Conservation (phyloP, 2,329 filamentous ascomycete genomes). For the Penicillium sp. region DNA sequence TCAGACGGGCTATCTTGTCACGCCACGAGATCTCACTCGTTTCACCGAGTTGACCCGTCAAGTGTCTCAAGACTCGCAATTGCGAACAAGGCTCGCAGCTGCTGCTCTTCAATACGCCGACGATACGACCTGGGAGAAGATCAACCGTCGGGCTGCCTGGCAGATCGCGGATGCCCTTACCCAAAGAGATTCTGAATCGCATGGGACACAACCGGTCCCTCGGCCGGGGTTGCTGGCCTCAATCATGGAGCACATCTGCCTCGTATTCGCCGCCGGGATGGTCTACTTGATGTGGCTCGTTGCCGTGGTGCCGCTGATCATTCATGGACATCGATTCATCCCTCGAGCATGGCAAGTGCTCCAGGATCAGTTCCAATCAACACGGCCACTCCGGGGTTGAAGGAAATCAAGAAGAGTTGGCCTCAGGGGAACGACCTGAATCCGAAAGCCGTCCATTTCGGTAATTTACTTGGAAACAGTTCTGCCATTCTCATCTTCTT, state of each 20-base stretch:
- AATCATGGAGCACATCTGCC: conserved; percentile 21
- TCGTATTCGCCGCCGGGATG: conserved; percentile 27
- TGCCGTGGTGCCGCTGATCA: conserved; percentile 32
- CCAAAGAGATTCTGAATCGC: conserved; percentile 13
- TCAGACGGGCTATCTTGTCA: conserved; percentile 56
- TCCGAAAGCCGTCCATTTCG: too few relatives aligned
- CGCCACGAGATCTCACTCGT: conserved; percentile 52
- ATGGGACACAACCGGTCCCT: conserved; percentile 7
- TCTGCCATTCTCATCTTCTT: neutral
- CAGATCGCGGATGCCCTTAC: conserved; percentile 49
- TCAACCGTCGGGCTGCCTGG: conserved; percentile 64
- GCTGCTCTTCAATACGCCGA: conserved; percentile 53
- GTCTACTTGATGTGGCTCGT: conserved; percentile 35
- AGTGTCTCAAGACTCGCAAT: conserved; percentile 43
- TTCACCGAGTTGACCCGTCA: conserved; percentile 53
- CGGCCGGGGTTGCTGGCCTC: conserved; percentile 11
- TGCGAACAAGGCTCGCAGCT: conserved; percentile 44
- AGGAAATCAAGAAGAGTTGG: neutral
- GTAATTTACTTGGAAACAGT: neutral
- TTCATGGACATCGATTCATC: conserved; percentile 29
- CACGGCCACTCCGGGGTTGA: conserved; percentile 8
- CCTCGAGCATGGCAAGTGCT: conserved; percentile 17
- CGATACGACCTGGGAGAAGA: conserved; percentile 64
- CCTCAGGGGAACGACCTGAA: neutral
- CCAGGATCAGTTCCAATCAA: conserved; percentile 13